These are phyloP conservation scores for Scedosporium apiospermum DNA, from an alignment of 2,329 filamentous ascomycete species.

Conservation along the genomic window DNA sequence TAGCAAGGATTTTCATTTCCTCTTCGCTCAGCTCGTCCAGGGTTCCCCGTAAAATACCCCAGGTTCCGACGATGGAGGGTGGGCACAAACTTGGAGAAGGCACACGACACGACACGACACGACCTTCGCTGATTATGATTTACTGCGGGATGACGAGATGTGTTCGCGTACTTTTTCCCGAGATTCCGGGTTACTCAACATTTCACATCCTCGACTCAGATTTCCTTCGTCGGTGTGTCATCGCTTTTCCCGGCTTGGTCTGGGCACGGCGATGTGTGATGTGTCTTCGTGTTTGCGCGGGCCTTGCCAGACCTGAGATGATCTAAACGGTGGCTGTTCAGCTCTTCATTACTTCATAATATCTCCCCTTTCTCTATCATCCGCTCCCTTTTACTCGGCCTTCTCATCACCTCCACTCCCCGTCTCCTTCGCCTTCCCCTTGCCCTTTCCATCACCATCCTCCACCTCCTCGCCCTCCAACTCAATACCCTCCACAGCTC, in stretches of 20 bases:
- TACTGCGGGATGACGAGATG: not conserved
- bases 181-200: not conserved
- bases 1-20: not conserved
- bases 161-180: not conserved
- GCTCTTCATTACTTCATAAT: not conserved
- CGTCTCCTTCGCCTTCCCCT: not conserved
- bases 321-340: no score
- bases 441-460: not conserved
- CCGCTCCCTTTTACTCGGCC: not conserved
- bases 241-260: no score
- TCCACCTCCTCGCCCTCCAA: constrained; percentile 18
- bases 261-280: no score
- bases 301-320: no score
- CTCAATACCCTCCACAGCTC: constrained; percentile 26
- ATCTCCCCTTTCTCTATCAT: not conserved
- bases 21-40: not conserved
- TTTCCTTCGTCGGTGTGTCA: not conserved
- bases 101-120: not conserved
- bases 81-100: not conserved
- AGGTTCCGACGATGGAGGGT: not conserved
- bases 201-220: not conserved
- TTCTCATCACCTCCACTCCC: not conserved
- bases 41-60: not conserved
- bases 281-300: no score
- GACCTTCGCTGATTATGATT: no score